These are phyloP conservation scores for Metschnikowia orientalis DNA, from an alignment of 805 yeast species.

Conservation along the genomic window DNA sequence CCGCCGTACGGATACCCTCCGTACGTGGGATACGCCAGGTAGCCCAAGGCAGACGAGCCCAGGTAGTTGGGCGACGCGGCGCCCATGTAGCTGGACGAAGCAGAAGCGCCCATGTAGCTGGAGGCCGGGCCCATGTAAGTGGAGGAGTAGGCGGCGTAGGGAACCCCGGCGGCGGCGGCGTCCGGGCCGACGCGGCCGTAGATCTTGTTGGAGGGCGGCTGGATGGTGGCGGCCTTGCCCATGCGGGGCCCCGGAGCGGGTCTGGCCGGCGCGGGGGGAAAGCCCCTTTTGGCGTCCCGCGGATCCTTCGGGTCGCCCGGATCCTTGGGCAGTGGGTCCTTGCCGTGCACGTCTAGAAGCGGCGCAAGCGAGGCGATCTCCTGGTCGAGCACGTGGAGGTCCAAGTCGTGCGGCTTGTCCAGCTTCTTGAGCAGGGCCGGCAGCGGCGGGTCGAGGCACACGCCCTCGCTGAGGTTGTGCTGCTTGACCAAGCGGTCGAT, in stretches of 20 bases:
- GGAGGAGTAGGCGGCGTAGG: constrained; percentile 1
- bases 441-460: constrained; percentile 16
- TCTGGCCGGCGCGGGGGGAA: constrained; percentile 31
- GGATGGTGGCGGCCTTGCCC: constrained; percentile 45
- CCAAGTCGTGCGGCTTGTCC: constrained; percentile 13
- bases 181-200: constrained; percentile 28
- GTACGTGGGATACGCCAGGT: constrained; percentile 6
- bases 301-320: neutral
- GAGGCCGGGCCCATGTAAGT: neutral
- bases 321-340: constrained; percentile 1
- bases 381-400: constrained; percentile 32
- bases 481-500: constrained; percentile 32
- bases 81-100: neutral
- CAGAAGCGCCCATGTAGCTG: neutral
- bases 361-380: constrained; percentile 40
- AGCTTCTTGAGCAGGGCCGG: constrained; percentile 13
- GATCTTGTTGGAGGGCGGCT: constrained; percentile 38
- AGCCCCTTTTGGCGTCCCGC: constrained; percentile 9
- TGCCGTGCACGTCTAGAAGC: constrained; percentile 31
- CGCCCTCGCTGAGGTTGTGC: constrained; percentile 34
- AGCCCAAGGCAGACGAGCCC: neutral
- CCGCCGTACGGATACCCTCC: constrained; percentile 3
- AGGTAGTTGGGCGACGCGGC: constrained; percentile 1
- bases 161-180: constrained; percentile 2
- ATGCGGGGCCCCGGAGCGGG: constrained; percentile 33